phyloP scores from a whole-genome alignment of 2,329 filamentous ascomycete genomes.

The Colletotrichum simmondsii region DNA sequence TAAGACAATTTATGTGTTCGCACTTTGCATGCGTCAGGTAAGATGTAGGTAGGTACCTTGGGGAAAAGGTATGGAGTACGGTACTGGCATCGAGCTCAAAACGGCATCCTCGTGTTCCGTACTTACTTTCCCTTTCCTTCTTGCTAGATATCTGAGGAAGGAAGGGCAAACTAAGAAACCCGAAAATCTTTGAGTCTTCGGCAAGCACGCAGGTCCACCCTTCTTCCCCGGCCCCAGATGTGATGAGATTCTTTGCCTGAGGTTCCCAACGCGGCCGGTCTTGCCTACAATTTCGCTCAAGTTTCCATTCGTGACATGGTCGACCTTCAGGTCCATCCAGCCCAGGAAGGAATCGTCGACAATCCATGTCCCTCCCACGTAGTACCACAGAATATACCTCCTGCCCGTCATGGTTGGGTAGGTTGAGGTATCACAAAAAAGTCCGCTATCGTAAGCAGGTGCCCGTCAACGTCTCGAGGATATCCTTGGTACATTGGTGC shows the following conservation, averaged over 20 bases:
- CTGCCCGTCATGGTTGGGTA: neutral
- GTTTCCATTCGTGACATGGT: constrained; percentile 3
- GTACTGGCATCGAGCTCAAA: neutral
- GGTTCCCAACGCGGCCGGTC: neutral
- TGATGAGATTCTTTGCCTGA: neutral
- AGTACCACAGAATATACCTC: neutral
- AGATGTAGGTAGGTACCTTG: neutral
- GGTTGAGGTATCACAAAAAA: neutral
- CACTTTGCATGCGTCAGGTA: too few relatives aligned
- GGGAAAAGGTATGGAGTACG: neutral
- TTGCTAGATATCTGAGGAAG: neutral
- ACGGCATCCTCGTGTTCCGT: neutral
- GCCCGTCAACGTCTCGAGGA: neutral
- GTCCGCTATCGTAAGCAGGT: neutral
- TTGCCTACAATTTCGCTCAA: constrained; percentile 3
- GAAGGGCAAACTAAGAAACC: neutral
- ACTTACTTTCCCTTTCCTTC: neutral
- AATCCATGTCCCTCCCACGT: neutral
- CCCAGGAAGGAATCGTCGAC: neutral
- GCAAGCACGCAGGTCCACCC: neutral
- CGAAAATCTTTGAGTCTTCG: neutral
- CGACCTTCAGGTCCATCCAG: neutral
- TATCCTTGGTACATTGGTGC: neutral
- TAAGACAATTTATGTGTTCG: neutral
- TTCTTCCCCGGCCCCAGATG: neutral